Conservation (phyloP, 2,329 filamentous ascomycete genomes). For the Exophiala sp. region DNA sequence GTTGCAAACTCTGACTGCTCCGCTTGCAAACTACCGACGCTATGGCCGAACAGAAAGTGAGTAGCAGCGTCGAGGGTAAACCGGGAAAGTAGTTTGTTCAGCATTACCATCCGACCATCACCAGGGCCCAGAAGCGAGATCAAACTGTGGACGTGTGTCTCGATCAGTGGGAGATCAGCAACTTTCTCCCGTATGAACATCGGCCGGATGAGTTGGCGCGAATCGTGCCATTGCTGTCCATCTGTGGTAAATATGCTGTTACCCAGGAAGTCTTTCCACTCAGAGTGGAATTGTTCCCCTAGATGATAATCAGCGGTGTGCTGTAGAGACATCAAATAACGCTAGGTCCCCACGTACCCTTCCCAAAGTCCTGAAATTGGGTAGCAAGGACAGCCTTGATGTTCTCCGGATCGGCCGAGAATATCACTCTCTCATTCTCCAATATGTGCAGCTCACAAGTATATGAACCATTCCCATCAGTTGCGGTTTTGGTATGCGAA, state of each 20-base stretch:
- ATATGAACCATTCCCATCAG: constrained; percentile 15
- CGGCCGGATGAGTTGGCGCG: constrained; percentile 78
- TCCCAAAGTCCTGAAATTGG: constrained; percentile 82
- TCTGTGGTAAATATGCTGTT: constrained; percentile 83
- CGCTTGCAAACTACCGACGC: constrained; percentile 60
- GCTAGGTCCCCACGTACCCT: constrained; percentile 51
- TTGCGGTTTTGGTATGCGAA: constrained; percentile 15
- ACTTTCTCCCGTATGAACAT: constrained; percentile 85
- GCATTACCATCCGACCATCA: constrained; percentile 56
- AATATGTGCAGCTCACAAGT: constrained; percentile 23
- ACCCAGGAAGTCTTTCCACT: constrained; percentile 79
- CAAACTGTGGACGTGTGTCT: constrained; percentile 71
- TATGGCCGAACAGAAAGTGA: constrained; percentile 77
- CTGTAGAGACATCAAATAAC: constrained; percentile 35
- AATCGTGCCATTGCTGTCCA: constrained; percentile 72
- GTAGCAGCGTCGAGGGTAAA: constrained; percentile 82
- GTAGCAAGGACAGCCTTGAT: constrained; percentile 87
- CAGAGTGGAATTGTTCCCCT: constrained; percentile 58
- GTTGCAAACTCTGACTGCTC: constrained; percentile 71
- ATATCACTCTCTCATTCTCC: constrained; percentile 52
- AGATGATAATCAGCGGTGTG: background rate
- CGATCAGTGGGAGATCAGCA: constrained; percentile 78
- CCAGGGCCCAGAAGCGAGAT: constrained; percentile 60
- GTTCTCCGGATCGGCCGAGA: constrained; percentile 83
- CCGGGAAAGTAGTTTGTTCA: constrained; percentile 74